Evolutionary conservation across 1,139 yeast species (phyloP).

Genomic region (Pneumocystis sp.): DNA sequence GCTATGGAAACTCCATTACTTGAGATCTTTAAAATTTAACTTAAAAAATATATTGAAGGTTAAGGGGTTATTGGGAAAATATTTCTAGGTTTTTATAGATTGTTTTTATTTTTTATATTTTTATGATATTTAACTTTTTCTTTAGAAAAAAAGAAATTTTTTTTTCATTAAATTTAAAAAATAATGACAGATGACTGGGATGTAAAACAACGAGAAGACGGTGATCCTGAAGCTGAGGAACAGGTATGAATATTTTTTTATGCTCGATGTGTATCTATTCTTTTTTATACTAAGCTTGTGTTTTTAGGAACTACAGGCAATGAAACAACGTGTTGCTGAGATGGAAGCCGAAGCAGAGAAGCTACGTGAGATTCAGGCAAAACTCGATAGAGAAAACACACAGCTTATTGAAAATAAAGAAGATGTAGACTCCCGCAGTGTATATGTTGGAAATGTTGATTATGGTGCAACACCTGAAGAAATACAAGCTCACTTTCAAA

Average conservation of each 20-base stretch:
- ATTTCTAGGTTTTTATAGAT: neutral
- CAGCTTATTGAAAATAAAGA: conserved; percentile 35
- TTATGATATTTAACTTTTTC: neutral
- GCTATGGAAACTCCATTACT: neutral
- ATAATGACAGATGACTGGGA: neutral
- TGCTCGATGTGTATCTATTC: neutral
- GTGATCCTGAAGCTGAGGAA: neutral
- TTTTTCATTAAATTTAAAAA: neutral
- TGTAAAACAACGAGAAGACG: neutral
- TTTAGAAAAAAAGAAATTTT: neutral
- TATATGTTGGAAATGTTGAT: conserved; percentile 81
- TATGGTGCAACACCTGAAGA: conserved; percentile 67
- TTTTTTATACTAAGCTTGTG: neutral
- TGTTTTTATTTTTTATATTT: neutral
- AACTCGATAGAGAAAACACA: conserved; percentile 32
- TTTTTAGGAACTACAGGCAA: conserved; percentile 15
- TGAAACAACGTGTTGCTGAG: conserved; percentile 26
- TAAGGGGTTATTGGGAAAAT: neutral
- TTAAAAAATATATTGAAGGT: neutral
- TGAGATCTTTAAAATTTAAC: neutral
- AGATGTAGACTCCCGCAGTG: conserved; percentile 60
- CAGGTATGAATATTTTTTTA: neutral
- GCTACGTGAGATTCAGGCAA: conserved; percentile 39
- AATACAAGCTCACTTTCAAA: conserved; percentile 59
- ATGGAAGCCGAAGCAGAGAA: conserved; percentile 42